These are phyloP conservation scores for Uromyces viciae-fabae DNA, from an alignment of 1,284 basidiomycete genomes.

Conservation along the genomic window DNA sequence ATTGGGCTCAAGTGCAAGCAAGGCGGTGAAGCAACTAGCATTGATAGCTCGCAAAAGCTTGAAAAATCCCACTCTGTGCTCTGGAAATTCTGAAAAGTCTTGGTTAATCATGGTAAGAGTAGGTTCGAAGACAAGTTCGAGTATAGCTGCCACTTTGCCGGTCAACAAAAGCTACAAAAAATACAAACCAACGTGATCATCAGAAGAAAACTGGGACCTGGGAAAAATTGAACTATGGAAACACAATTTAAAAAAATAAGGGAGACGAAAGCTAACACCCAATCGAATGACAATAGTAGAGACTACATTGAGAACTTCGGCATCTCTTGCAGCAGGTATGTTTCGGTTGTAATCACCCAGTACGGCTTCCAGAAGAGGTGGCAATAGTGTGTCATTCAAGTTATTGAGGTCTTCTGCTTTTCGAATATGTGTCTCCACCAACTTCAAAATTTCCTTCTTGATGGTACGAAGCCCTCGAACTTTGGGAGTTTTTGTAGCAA, in stretches of 20 bases:
- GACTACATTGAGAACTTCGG: slow-evolving; percentile 97
- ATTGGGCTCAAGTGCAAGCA: slow-evolving; percentile 78
- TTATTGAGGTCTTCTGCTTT: slow-evolving; percentile 93
- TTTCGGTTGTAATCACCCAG: slow-evolving; percentile 95
- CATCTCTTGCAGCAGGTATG: slow-evolving; percentile 87
- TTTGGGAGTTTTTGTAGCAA: slow-evolving; percentile 97
- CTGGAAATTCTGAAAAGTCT: slow-evolving; percentile 96
- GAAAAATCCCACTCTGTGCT: slow-evolving; percentile 97
- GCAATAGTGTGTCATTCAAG: slow-evolving; percentile 87
- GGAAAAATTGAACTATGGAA: not conserved
- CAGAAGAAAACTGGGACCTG: not conserved
- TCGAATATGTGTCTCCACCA: slow-evolving; percentile 93
- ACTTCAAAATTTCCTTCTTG: slow-evolving; percentile 95
- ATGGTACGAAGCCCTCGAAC: slow-evolving; percentile 90
- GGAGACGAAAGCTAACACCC: slow-evolving; percentile 56
- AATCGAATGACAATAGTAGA: slow-evolving; percentile 87
- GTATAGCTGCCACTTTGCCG: slow-evolving; percentile 89
- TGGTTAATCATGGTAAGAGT: slow-evolving; percentile 99
- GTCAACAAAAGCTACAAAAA: slow-evolving; percentile 66
- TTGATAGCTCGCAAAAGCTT: slow-evolving; percentile 91
- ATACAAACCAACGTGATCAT: no score
- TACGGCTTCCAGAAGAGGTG: slow-evolving; percentile 91
- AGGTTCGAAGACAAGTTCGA: slow-evolving; percentile 96
- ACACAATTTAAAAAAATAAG: not conserved
- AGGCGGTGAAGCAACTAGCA: slow-evolving; percentile 76